phyloP scores from a whole-genome alignment of 176 grass and related monocot species.

The Calamus simplicifolius region DNA sequence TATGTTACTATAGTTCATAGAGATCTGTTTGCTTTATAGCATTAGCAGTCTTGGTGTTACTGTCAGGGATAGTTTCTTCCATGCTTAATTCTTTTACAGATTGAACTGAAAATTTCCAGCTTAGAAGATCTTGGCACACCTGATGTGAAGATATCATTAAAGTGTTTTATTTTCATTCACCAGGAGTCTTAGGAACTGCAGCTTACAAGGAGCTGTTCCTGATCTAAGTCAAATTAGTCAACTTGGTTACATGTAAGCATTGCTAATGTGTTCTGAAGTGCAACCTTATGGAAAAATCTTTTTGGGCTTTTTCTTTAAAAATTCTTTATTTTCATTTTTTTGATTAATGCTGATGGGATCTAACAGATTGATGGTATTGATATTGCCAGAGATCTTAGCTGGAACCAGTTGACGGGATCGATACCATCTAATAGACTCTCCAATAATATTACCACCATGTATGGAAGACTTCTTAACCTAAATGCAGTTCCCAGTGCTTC shows the following conservation, averaged over 20 bases:
- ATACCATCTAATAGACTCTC: conserved; percentile 45
- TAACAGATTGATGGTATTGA: conserved; percentile 9
- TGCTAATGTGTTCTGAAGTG: not conserved
- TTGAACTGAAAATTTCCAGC: too few species aligned
- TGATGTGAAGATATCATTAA: too few species aligned
- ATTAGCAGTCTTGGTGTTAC: too few species aligned
- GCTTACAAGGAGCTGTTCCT: conserved; percentile 53
- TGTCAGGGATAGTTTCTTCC: too few species aligned
- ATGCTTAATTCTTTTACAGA: too few species aligned
- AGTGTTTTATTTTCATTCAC: conserved; percentile 4
- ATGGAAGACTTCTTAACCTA: conserved; percentile 1
- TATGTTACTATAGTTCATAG: too few species aligned
- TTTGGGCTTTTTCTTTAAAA: conserved; percentile 4
- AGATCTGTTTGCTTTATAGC: too few species aligned
- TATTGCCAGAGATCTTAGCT: conserved; percentile 67
- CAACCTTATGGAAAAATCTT: conserved; percentile 1
- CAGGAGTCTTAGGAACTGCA: conserved; percentile 84
- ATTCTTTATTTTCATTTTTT: conserved; percentile 21
- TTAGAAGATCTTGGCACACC: too few species aligned
- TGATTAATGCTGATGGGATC: not conserved
- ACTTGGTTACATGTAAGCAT: conserved; percentile 64
- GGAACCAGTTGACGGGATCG: conserved; percentile 51
- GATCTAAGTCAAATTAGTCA: conserved; percentile 48
- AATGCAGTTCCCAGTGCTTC: too few species aligned
- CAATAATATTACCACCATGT: conserved; percentile 67